Conservation (phyloP, 441 rosid species). For the Omphalea diandra region DNA sequence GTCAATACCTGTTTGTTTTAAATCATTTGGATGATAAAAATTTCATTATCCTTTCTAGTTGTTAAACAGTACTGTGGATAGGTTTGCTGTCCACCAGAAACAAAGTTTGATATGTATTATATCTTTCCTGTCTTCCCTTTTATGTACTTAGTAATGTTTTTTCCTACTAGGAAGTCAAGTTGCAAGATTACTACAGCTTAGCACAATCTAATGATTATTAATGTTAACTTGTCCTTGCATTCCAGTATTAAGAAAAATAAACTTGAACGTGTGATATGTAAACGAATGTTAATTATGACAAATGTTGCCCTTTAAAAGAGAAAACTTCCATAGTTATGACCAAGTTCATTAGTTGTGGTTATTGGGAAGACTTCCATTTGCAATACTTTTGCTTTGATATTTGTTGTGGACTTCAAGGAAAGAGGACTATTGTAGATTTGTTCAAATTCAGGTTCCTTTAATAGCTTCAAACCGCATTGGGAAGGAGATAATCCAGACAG, state of each 20-base stretch:
- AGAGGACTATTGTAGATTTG: constrained; percentile 5
- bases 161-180: not conserved
- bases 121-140: not conserved
- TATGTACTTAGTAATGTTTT: constrained; percentile 5
- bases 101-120: not conserved
- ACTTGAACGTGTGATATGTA: not conserved
- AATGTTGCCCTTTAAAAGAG: not conserved
- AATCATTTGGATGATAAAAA: not conserved
- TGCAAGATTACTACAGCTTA: not conserved
- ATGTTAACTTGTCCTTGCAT: not conserved
- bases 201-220: not conserved
- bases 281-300: not conserved
- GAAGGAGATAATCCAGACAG: constrained; percentile 69
- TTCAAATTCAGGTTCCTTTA: constrained; percentile 59
- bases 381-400: not conserved
- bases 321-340: not conserved
- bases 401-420: not conserved
- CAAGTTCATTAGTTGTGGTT: constrained; percentile 6
- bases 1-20: constrained; percentile 7
- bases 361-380: not conserved
- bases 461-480: constrained; percentile 87
- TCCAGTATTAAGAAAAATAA: not conserved
- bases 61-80: not conserved
- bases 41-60: constrained; percentile 1
- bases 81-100: not conserved